Conservation (phyloP, 352 stramenopile genomes). For the Globisporangium middletonii region DNA sequence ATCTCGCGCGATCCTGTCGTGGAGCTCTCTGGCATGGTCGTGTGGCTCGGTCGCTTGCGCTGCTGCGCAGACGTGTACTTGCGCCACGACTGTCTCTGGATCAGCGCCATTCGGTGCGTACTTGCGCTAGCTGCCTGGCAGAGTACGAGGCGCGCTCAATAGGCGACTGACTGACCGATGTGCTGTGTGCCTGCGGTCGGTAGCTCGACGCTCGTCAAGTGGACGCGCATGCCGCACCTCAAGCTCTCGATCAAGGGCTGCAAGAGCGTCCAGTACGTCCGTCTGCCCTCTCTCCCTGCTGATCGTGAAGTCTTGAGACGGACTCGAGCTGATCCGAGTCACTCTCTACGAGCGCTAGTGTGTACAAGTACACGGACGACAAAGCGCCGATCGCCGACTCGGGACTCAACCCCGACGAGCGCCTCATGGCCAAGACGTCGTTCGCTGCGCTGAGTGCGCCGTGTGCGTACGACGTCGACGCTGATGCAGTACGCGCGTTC, state of each 20-base stretch:
- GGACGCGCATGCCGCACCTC: constrained; percentile 11
- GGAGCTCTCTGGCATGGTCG: constrained; percentile 23
- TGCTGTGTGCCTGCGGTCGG: not conserved
- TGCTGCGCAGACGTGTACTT: constrained; percentile 29
- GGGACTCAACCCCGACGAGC: constrained; percentile 1
- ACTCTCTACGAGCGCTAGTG: not conserved
- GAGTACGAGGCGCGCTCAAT: constrained; percentile 3
- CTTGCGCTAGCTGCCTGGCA: not conserved
- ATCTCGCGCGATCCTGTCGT: constrained; percentile 12
- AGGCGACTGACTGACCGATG: not conserved
- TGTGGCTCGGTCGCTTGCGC: constrained; percentile 38
- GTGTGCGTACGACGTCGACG: constrained; percentile 2
- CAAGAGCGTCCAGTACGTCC: constrained; percentile 11
- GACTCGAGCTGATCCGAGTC: not conserved
- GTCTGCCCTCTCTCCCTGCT: not conserved
- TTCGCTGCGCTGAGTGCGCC: constrained; percentile 6
- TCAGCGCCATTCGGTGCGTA: constrained; percentile 31
- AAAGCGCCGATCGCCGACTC: not conserved
- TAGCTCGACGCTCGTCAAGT: constrained; percentile 6
- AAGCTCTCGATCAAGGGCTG: constrained; percentile 6
- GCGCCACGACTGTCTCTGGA: constrained; percentile 26
- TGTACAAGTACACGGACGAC: constrained; percentile 9
- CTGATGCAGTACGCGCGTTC: constrained; percentile 7
- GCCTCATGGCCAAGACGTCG: constrained; percentile 4
- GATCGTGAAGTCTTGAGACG: not conserved